Evolutionary conservation across 2,329 filamentous ascomycete species (phyloP).

Genomic region (Penicillium sp.): DNA sequence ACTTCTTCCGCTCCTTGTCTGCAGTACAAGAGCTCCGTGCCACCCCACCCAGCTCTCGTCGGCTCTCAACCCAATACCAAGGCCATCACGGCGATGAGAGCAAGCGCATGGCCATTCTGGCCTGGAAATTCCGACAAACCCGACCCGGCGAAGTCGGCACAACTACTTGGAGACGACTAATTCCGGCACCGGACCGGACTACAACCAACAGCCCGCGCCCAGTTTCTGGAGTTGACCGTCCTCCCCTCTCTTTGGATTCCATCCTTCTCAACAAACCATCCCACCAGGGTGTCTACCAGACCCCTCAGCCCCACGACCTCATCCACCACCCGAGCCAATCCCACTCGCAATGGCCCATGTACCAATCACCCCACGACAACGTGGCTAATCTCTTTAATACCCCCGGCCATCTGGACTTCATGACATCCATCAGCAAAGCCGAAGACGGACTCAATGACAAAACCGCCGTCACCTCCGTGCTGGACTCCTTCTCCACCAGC

Average conservation of each 20-base stretch:
- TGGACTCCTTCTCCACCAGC: slow-evolving; percentile 29
- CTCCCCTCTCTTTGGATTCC: slow-evolving; percentile 31
- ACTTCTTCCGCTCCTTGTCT: slow-evolving; percentile 35
- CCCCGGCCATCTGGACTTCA: slow-evolving; percentile 28
- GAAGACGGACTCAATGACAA: slow-evolving; percentile 31
- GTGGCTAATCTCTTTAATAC: slow-evolving; percentile 30
- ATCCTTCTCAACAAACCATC: slow-evolving; percentile 28
- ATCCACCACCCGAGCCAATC: slow-evolving; percentile 24
- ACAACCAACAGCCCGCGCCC: slow-evolving; percentile 33
- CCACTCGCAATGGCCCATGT: slow-evolving; percentile 32
- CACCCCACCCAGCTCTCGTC: slow-evolving; percentile 20
- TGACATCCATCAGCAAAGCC: slow-evolving; percentile 28
- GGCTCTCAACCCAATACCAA: slow-evolving; percentile 23
- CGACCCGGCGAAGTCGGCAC: slow-evolving; percentile 33
- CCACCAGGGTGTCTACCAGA: slow-evolving; percentile 26
- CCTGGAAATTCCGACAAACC: slow-evolving; percentile 43
- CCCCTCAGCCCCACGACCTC: slow-evolving; percentile 26
- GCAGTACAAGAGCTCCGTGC: slow-evolving; percentile 42
- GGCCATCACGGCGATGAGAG: slow-evolving; percentile 22
- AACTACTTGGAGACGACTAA: slow-evolving; percentile 39
- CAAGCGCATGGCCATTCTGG: slow-evolving; percentile 37
- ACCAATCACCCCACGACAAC: slow-evolving; percentile 29
- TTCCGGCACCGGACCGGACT: slow-evolving; percentile 31
- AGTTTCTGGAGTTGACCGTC: slow-evolving; percentile 27
- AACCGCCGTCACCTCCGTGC: slow-evolving; percentile 29